Evolutionary conservation across 73 alveolate genomes (phyloP).

Genomic region (Symbiodinium natans): DNA sequence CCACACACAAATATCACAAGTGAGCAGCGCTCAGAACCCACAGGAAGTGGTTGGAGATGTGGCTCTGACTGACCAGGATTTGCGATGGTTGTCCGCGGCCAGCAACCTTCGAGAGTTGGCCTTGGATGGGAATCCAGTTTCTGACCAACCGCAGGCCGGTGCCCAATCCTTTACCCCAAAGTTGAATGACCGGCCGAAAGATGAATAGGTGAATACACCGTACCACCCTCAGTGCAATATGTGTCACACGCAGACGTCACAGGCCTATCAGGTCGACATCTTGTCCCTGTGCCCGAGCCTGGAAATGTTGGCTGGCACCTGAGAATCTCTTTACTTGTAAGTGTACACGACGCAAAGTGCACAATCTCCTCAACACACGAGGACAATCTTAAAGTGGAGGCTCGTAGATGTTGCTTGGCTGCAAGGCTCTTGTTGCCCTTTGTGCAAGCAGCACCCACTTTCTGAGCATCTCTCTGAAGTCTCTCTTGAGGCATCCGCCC

Average conservation of each 20-base stretch:
- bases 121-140: slow-evolving; percentile 67
- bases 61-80: neutral
- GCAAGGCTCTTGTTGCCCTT: neutral
- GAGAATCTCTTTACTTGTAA: neutral
- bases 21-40: too few species aligned
- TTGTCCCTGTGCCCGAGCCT: slow-evolving; percentile 32
- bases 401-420: slow-evolving; percentile 19
- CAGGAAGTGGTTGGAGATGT: too few species aligned
- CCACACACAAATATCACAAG: too few species aligned
- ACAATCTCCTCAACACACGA: neutral
- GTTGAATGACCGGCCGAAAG: too few species aligned
- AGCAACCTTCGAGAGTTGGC: slow-evolving; percentile 71
- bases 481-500: neutral
- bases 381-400: slow-evolving; percentile 63
- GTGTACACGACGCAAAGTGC: neutral
- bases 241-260: too few species aligned
- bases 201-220: too few species aligned
- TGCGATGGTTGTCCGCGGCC: slow-evolving; percentile 18
- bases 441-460: too few species aligned
- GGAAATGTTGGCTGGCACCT: slow-evolving; percentile 27
- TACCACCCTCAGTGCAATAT: too few species aligned
- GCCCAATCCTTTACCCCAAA: too few species aligned
- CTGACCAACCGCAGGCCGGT: neutral
- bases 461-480: neutral
- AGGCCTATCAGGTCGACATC: slow-evolving; percentile 51